Base-by-base conservation (phyloP, 495 filamentous ascomycete genomes). In the Penicillium salamii region DNA sequence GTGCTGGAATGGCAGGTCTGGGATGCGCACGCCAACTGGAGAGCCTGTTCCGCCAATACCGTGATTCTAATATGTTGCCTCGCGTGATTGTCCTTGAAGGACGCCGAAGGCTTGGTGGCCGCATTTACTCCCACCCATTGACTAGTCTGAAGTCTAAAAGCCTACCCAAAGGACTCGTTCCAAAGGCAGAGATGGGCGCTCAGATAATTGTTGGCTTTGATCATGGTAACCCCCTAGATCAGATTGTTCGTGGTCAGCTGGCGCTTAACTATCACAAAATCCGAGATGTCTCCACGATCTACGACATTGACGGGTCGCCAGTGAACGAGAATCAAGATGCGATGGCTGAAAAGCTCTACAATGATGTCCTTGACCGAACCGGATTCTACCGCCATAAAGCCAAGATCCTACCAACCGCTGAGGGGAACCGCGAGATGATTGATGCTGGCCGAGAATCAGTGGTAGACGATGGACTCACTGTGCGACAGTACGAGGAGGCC, bases 151-250 rank as follows among this genome's bases (percentile, higher is more conserved):
- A 71, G 19, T 58, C 69, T 3, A 67, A 63, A 15, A 73, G 59
- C 15, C 64, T 81, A 34, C 79, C 75, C 6, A 58, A 64, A 46
- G 75, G 70, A 33, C 77, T 75, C 47, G 69, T 74, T n/a, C 87
- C 84, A 49, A 96, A 91, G 13, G 93, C 88, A 38, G 93, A 99
- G 62, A 88, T 96, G 79, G 93, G 93, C 31, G 93, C 95, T 14
- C 93, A 96, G 70, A 97, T 99, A 41, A 89, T 99, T 53, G 96
- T 93, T 23, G 93, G 93, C 2, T 99, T 97, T 59, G 90, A 97
- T 49, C 83, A 87, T 61, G 93, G 93, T 1, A 99, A 99, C 63
- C 93, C 93, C 13, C 66, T 99, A 53, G 90, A 93, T 61, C 82
- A 88, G 48, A 81, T 99, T 44, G 84, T 97, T 55, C 84, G 93